Conservation (phyloP, 352 stramenopile species). For the Phytophthora meadii region DNA sequence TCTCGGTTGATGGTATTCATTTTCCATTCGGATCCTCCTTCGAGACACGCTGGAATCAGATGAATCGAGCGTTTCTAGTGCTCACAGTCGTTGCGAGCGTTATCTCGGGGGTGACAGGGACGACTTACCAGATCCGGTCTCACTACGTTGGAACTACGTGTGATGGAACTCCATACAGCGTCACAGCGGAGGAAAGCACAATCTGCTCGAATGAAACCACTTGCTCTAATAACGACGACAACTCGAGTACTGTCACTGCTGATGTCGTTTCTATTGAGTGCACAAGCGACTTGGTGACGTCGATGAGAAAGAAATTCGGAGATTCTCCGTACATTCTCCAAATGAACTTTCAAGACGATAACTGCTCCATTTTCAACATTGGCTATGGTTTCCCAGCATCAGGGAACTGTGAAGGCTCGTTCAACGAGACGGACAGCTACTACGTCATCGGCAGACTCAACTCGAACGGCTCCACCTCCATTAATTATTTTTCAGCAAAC, state of each 20-base stretch:
- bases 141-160: slow-evolving; percentile 13
- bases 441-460: slow-evolving; percentile 22
- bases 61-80: slow-evolving; percentile 14
- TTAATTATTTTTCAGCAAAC: slow-evolving; percentile 19
- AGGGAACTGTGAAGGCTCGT: slow-evolving; percentile 15
- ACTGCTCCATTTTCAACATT: slow-evolving; percentile 3
- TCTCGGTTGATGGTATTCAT: slow-evolving; percentile 1
- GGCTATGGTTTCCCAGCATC: slow-evolving; percentile 11
- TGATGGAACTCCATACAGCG: slow-evolving; percentile 15
- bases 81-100: background rate
- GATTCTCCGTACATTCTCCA: slow-evolving; percentile 22
- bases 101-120: background rate
- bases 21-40: slow-evolving; percentile 5
- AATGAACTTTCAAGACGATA: slow-evolving; percentile 1
- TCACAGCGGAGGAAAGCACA: slow-evolving; percentile 7
- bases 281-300: slow-evolving; percentile 6
- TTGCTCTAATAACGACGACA: slow-evolving; percentile 1
- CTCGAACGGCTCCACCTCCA: slow-evolving; percentile 18
- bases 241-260: slow-evolving; percentile 2
- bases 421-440: slow-evolving; percentile 20
- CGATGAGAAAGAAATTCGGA: slow-evolving; percentile 15
- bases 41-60: slow-evolving; percentile 1
- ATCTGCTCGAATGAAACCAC: background rate
- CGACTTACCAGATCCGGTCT: slow-evolving; percentile 13
- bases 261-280: slow-evolving; percentile 16